Base-by-base conservation (phyloP, 2,329 filamentous ascomycete genomes). In the Paecilomyces variotii region DNA sequence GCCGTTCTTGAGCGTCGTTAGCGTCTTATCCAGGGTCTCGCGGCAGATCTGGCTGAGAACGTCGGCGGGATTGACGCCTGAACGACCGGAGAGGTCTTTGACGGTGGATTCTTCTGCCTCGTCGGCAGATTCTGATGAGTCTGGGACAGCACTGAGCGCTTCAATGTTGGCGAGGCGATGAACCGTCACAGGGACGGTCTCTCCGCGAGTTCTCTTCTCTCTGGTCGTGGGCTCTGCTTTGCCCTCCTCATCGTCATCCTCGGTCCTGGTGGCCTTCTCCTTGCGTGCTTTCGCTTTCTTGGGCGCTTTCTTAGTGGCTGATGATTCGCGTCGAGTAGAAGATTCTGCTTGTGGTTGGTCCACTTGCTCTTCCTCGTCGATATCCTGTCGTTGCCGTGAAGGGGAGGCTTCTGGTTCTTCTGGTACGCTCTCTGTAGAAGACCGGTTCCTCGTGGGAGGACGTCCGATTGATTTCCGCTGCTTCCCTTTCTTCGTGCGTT, bases 41-140 rank as follows among this genome's bases (percentile, higher is more conserved):
- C 78, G 76, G 57, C 80, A 79, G 56, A 79, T 69, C 69, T 82
- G 74, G 62, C 76, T 67, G 25, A 82, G 74, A 1, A 82, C 80
- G 58, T 83, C 81, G 45, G 79, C 79, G 1, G 76, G 74, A 57
- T 81, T 83, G 58, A 82, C 76, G 24, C 70, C 39, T 45, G 39
- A 45, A 45, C 39, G 39, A 9, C 39, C 39, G 57, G 73, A 58
- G 56, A 68, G 61, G 66, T 71, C 5, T 12, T 52, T 68, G n/a
- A 73, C 67, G 2, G 68, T 57, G 3, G 66, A 66, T 25, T 68
- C 66, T 25, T 68, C 66, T 30, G 69, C 66, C 24, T 70, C 69
- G 14, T 61, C 62, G 26, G 63, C 62, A 35, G 68, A 66, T 24
- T 61, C 68, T 7, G 63, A 61, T 14, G 56, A 53, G 53, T 59